Evolutionary conservation across 768 basidiomycete species (phyloP).

Genomic region (Tulasnella sp.): DNA sequence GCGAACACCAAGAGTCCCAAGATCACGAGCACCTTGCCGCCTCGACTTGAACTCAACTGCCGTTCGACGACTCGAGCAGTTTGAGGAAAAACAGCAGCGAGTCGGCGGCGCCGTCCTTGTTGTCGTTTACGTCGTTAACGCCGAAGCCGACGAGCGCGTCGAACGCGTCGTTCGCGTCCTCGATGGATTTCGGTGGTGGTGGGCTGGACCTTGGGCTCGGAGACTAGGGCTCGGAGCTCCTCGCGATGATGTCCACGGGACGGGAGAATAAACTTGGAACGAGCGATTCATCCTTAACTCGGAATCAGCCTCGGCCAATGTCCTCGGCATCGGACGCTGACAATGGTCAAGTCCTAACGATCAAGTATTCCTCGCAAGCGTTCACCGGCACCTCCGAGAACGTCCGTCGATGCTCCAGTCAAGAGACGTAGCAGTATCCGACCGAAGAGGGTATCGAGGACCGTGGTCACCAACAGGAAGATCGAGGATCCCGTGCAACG

Average conservation of each 20-base stretch:
- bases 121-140: neutral
- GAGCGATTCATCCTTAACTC: neutral
- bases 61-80: neutral
- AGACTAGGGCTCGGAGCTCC: constrained; percentile 1
- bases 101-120: neutral
- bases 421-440: neutral
- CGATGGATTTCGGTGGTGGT: neutral
- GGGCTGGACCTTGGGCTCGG: neutral
- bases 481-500: neutral
- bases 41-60: constrained; percentile 1
- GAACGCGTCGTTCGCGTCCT: neutral
- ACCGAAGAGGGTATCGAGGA: neutral
- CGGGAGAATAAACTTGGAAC: neutral
- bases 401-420: neutral
- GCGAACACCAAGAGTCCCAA: neutral
- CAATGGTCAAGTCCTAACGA: neutral
- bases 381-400: neutral
- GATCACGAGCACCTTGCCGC: neutral
- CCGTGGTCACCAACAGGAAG: neutral
- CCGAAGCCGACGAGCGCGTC: neutral
- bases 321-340: neutral
- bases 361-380: neutral
- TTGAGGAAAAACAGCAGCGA: neutral
- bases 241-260: neutral
- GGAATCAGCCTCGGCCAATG: neutral